Base-by-base conservation (phyloP, 371 early-diverging fungal species). In the Mortierella sp. region DNA sequence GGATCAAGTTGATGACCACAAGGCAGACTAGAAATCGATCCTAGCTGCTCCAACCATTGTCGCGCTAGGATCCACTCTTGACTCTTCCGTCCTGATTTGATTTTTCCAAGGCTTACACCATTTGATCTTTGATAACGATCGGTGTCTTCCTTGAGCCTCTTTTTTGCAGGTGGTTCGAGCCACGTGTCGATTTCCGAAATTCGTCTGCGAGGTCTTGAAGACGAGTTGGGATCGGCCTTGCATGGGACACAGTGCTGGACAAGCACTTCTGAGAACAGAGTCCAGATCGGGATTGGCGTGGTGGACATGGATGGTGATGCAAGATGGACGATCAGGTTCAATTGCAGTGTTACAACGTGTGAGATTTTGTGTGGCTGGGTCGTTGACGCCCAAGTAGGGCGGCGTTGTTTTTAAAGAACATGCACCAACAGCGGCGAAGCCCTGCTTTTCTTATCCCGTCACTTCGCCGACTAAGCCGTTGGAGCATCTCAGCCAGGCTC, bases 1-100 rank as follows among this genome's bases (percentile, higher is more conserved):
- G 1, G n/a, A 44, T 62, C 48, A 6, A 57, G 19, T 13, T 31
- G 43, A 19, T 70, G 70, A 2, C 54, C 59, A n/a, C 63, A 70
- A 17, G 59, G 54, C 19, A 27, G 49, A 19, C 24, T 7, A 1
- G 43, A 29, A 21, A 27, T 0, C 10, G 25, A 2, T 0, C 53
- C 41, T 2, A 70, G 41, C 0, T 41, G 14, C 41, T 70, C 70
- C 2, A 14, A 19, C 70, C 70, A 63, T 19, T 43, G 41, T 4
- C 55, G 44, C 17, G 37, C 59, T 0, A 63, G 45, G 13, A 70
- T 46, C 70, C 70, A 70, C 4, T 61, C 46, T 2, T 49, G 14
- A 8, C 13, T 47, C 6, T 22, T 40, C n/a, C 34, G 40, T 0
- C 6, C 44, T 1, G 13, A 44, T 10, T 7, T 25, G 28, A 37